A percentile compares a stretch with the other conserved stretches of the same genome.
These are phyloP conservation scores for Umbellularia californica DNA, from an alignment of 164 flowering plant genomes.

Conservation along the genomic window DNA sequence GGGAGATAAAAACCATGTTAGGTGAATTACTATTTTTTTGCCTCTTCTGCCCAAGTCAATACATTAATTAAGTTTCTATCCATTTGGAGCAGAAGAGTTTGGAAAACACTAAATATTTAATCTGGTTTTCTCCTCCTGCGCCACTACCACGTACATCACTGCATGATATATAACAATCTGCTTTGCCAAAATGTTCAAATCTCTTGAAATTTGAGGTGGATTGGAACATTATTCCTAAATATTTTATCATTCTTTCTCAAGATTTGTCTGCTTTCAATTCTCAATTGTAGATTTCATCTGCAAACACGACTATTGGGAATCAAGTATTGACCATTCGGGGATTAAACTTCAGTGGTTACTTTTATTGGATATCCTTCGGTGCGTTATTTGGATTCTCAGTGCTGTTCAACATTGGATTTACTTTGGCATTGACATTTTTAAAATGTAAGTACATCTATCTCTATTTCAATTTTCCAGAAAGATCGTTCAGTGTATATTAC, in stretches of 20 bases:
- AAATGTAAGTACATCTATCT: constrained; percentile 33
- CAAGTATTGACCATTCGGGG: constrained; percentile 46
- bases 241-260: not conserved
- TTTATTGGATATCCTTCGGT: constrained; percentile 51
- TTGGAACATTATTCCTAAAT: not conserved
- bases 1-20: too few species aligned
- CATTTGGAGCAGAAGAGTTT: too few species aligned
- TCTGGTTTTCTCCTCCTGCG: too few species aligned
- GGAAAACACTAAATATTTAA: too few species aligned
- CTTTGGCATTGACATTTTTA: constrained; percentile 45
- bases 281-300: constrained; percentile 24
- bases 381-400: constrained; percentile 48
- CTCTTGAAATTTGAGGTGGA: too few species aligned
- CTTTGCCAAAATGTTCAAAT: too few species aligned
- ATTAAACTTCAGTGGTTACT: constrained; percentile 34
- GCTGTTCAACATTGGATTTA: constrained; percentile 46
- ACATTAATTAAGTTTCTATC: too few species aligned
- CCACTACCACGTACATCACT: too few species aligned
- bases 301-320: constrained; percentile 43
- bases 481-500: not conserved
- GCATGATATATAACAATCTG: too few species aligned
- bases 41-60: too few species aligned
- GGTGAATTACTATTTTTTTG: too few species aligned
- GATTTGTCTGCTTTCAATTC: constrained; percentile 7
- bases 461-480: not conserved